Evolutionary conservation across 768 basidiomycete genomes (phyloP).

Genomic region (Suillus lakei): DNA sequence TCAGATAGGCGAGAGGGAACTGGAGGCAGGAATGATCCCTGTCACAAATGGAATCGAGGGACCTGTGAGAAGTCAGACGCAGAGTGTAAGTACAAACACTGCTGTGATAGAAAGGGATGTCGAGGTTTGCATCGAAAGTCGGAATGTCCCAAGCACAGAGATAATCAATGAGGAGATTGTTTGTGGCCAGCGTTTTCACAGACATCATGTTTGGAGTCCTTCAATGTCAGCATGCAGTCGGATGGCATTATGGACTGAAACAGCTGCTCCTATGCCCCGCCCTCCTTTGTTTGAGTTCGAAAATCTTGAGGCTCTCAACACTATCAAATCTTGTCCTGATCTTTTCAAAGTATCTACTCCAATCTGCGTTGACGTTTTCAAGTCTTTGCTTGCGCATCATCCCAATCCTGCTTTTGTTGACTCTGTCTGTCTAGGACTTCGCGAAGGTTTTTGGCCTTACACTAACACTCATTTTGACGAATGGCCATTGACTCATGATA

Average conservation of each 20-base stretch:
- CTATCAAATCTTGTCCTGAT: not conserved
- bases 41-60: constrained; percentile 12
- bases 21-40: constrained; percentile 1
- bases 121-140: not conserved
- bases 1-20: constrained; percentile 3
- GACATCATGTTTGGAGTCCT: too few relatives aligned
- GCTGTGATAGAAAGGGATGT: not conserved
- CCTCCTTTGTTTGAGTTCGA: not conserved
- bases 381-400: constrained; percentile 25
- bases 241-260: not conserved
- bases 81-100: too few relatives aligned
- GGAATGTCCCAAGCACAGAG: not conserved
- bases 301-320: not conserved
- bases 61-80: not conserved
- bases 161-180: not conserved
- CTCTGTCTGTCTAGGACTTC: constrained; percentile 28
- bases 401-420: constrained; percentile 35
- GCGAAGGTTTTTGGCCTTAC: constrained; percentile 40
- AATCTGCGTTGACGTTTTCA: constrained; percentile 29
- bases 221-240: not conserved
- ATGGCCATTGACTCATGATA: constrained; percentile 5
- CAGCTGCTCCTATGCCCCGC: not conserved
- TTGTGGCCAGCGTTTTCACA: not conserved
- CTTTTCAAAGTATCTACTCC: constrained; percentile 31
- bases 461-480: constrained; percentile 9